phyloP scores from a whole-genome alignment of 169 alveolate species.

The Cryptosporidium parvum region DNA sequence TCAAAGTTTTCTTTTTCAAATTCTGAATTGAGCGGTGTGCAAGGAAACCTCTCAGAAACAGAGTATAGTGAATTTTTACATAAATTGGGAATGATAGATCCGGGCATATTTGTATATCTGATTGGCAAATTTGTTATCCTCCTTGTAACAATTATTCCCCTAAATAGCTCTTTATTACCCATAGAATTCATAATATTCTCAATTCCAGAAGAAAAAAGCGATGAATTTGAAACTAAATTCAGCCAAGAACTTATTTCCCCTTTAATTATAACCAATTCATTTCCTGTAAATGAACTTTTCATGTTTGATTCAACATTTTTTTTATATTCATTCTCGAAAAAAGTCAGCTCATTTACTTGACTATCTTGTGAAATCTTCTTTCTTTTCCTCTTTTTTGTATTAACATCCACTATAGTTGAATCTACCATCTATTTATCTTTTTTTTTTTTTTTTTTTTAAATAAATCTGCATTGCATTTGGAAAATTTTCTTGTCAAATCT shows the following conservation, averaged over 20 bases:
- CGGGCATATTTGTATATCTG: conserved; percentile 63
- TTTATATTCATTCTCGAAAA: not conserved
- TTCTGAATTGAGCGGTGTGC: conserved; percentile 55
- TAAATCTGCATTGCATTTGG: not conserved
- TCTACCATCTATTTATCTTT: not conserved
- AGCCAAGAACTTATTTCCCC: conserved; percentile 28
- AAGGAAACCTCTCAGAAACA: conserved; percentile 35
- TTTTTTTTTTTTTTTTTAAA: not conserved
- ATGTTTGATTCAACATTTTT: not conserved
- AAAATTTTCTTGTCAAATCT: not conserved
- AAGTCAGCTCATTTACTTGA: not conserved
- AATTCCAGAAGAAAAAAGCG: not conserved
- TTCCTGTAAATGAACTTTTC: not conserved
- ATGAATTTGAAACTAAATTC: not conserved
- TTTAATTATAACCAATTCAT: conserved; percentile 12
- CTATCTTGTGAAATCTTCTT: not conserved
- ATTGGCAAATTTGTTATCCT: conserved; percentile 49
- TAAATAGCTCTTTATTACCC: not conserved
- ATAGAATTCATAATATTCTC: not conserved
- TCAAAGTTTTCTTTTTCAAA: conserved; percentile 24
- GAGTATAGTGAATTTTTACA: conserved; percentile 15
- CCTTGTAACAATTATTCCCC: conserved; percentile 24
- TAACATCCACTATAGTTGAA: not conserved
- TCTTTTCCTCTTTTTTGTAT: not conserved
- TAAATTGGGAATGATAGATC: conserved; percentile 22